Base-by-base conservation (phyloP, 495 filamentous ascomycete genomes). In the Neurospora sublineolata region DNA sequence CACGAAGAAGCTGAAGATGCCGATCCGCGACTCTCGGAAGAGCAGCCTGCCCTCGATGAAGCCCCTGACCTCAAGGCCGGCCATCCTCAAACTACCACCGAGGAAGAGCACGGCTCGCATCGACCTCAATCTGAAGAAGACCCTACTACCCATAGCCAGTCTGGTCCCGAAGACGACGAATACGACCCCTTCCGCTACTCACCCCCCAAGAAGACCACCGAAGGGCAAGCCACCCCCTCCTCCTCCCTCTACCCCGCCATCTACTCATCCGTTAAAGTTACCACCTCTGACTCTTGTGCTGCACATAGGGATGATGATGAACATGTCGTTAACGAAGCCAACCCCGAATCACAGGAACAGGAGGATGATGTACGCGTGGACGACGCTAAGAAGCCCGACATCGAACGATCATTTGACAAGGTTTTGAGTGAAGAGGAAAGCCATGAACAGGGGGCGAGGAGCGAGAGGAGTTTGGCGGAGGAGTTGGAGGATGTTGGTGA, bases 401-500 rank as follows among this genome's bases (percentile, higher is more conserved):
- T 60, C 11, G 23, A 60, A 60, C 23, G 52, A 33, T 4, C 52
- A 60, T 1, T 11, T 60, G 12, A 60, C 52, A 7, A 60, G 52
- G 52, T 33, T 33, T 16, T 60, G 12, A 60, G 27, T 11, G 11
- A 33, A 6, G 14, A 60, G 20, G 11, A 27, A 0, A 52, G 44
- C 20, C 44, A 6, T 52, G n/a, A 52, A 1, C 12, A 60, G 12
- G 7, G 14, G 12, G 52, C 27, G 14, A 33, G 27, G 6, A 9
- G 6, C 3, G 52, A 30, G 52, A 33, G 12, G 52, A 36, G 52
- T 33, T 33, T 64, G 52, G 52, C 52, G 23, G 52, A 64, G 12
- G 52, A 64, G 52, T 64, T 64, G 52, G 37, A 20, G 7, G 72
- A 68, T 33, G 72, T 4, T n/a, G 52, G 23, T 2, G 52, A 71